A percentile compares a stretch with the other conserved stretches of the same genome.
Conservation (phyloP, 192 early-diverging fungal genomes). For the Phlyctochytrium planicorne region DNA sequence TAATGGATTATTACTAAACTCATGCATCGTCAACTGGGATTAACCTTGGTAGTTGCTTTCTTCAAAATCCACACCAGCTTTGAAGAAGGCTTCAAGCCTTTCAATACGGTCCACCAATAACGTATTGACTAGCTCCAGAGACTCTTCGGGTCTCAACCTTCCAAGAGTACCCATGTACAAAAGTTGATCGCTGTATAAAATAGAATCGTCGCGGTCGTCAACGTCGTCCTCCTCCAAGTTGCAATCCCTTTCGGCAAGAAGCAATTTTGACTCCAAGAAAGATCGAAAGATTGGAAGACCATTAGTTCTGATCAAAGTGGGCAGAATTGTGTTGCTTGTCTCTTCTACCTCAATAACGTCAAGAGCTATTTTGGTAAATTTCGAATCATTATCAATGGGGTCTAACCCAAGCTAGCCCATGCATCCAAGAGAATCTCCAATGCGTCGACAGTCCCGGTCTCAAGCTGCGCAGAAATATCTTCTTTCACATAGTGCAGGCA, state of each 20-base stretch:
- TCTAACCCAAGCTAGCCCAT: neutral
- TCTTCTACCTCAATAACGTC: no score
- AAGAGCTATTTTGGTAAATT: no score
- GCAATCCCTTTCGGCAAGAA: conserved; percentile 49
- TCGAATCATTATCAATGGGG: no score
- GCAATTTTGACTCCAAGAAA: conserved; percentile 62
- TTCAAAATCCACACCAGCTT: conserved; percentile 30
- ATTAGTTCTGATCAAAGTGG: conserved; percentile 12
- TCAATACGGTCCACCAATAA: conserved; percentile 53
- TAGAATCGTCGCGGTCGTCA: conserved; percentile 37
- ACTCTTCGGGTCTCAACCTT: conserved; percentile 55
- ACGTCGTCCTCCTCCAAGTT: conserved; percentile 52
- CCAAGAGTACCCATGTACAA: conserved; percentile 61
- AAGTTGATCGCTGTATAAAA: conserved; percentile 70
- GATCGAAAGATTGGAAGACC: conserved; percentile 49
- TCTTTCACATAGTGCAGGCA: neutral
- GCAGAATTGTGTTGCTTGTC: conserved; percentile 16
- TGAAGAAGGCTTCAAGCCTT: conserved; percentile 49
- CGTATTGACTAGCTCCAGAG: conserved; percentile 46
- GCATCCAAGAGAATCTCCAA: neutral
- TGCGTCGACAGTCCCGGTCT: neutral
- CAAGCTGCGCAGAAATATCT: neutral
- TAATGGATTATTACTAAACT: conserved; percentile 3
- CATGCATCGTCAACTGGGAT: conserved; percentile 15
- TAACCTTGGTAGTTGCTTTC: conserved; percentile 11